Evolutionary conservation across 139 green algal genomes (phyloP), one percentile per base, ranked within the genome.

Genomic region (Chlamydomonas sphaeroides): DNA sequence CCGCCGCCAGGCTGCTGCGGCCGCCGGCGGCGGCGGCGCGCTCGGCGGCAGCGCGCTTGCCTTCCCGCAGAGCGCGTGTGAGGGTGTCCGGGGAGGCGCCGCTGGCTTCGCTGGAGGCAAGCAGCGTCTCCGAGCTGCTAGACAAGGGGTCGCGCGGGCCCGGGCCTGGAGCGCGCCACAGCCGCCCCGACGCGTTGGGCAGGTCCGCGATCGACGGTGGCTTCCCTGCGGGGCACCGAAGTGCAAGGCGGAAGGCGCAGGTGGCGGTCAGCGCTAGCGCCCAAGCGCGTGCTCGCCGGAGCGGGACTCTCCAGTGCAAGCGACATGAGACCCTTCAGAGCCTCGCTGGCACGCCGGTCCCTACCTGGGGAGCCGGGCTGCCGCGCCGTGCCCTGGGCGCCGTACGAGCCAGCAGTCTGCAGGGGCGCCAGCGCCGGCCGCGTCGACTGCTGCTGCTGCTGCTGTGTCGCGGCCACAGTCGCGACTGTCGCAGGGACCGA

Each of bases 51-150:
- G 56, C 56, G 14, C 56, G 72, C 26, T 68, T 21, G 7, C 36
- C 72, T 39, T 68, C 53, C 14, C 23, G 36, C 26, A 68, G 30
- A 10, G 72, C 39, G 26, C 56, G 56, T 0, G 72, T 39, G 21
- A 80, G 25, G 6, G 72, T 35, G 39, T 80, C 72, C 1, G 51
- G 39, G 11, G 23, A 14, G 25, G 51, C 48, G 15, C 17, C 38
- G 72, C 72, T 80, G 56, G 72, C 72, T 36, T 80, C 72, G 53
- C 56, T 69, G 0, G 56, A 68, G 0, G 72, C 56, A 56, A 80
- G 57, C 14, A 80, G 38, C 23, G 72, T 80, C 48, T 80, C 72
- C 26, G 72, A 80, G 53, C 72, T 80, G 38, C 56, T 80, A 18
- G 38, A 68, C 5, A 80, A 80, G 57, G 0, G 56, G 56, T 39